A percentile compares a stretch with the other conserved stretches of the same genome.
These are phyloP conservation scores for Arthrocladium fulminans DNA, from an alignment of 2,329 filamentous ascomycete genomes.

Conservation along the genomic window DNA sequence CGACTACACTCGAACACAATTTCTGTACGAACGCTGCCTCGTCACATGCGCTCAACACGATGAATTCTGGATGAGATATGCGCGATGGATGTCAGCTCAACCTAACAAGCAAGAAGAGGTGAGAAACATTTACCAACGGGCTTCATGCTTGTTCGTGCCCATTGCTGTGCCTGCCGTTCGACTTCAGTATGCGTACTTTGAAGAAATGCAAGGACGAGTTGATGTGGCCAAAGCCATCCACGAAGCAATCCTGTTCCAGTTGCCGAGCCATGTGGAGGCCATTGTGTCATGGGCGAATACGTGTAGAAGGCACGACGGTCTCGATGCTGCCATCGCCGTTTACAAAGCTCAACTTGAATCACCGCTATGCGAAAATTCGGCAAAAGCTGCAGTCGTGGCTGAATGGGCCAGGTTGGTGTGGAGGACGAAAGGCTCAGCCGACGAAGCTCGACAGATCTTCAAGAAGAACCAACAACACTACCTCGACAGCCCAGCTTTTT, in stretches of 20 bases:
- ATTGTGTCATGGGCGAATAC: constrained; percentile 83
- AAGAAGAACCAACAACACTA: constrained; percentile 75
- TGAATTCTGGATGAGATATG: constrained; percentile 97
- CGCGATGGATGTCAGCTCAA: constrained; percentile 82
- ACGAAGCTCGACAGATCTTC: constrained; percentile 77
- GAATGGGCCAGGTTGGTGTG: constrained; percentile 82
- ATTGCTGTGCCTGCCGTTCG: constrained; percentile 76
- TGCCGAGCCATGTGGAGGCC: constrained; percentile 78
- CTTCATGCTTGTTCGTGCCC: constrained; percentile 74
- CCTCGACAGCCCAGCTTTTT: constrained; percentile 77
- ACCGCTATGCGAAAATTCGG: constrained; percentile 61
- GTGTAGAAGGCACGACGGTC: constrained; percentile 69
- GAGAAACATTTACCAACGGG: constrained; percentile 83
- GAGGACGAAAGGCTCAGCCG: constrained; percentile 72
- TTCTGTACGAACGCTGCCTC: constrained; percentile 87
- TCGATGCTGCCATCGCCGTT: constrained; percentile 75
- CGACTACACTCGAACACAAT: constrained; percentile 63
- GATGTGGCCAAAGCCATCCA: constrained; percentile 80
- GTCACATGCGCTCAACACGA: constrained; percentile 92
- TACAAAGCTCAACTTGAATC: constrained; percentile 74
- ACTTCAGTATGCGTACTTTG: constrained; percentile 87
- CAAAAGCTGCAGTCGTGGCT: constrained; percentile 77
- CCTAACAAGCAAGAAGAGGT: constrained; percentile 77
- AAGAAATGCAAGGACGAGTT: constrained; percentile 70
- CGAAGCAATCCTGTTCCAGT: constrained; percentile 61